phyloP scores from a whole-genome alignment of 306 rosid species.

The Morella rubra region DNA sequence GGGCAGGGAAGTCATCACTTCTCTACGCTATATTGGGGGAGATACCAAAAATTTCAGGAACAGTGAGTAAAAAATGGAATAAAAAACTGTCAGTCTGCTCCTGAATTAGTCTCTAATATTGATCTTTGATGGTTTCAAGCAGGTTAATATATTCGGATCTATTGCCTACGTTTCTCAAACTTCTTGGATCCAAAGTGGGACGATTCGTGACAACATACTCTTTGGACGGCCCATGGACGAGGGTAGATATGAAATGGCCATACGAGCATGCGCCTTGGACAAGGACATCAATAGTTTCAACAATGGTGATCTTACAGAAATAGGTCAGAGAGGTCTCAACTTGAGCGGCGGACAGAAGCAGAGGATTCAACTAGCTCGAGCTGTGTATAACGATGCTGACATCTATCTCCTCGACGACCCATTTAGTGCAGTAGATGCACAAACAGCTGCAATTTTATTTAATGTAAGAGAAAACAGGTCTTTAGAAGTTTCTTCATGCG shows the following conservation, averaged over 20 bases:
- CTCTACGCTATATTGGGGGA: conserved; percentile 69
- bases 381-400: conserved; percentile 52
- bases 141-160: conserved; percentile 48
- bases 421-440: conserved; percentile 56
- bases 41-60: conserved; percentile 67
- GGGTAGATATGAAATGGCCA: conserved; percentile 38
- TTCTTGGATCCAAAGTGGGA: conserved; percentile 61
- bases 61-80: conserved; percentile 43
- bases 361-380: conserved; percentile 54
- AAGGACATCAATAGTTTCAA: conserved; percentile 41
- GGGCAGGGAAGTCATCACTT: conserved; percentile 84
- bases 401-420: conserved; percentile 56
- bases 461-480: conserved; percentile 31
- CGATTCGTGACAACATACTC: conserved; percentile 48
- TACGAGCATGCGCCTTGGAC: conserved; percentile 47
- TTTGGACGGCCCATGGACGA: conserved; percentile 43
- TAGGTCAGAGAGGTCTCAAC: conserved; percentile 58
- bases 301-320: conserved; percentile 56
- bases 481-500: not conserved
- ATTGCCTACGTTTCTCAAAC: conserved; percentile 51
- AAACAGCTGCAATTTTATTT: conserved; percentile 46
- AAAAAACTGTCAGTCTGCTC: conserved; percentile 3
- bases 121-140: conserved; percentile 9
- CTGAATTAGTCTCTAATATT: conserved; percentile 17
- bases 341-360: conserved; percentile 61